Conservation (phyloP, 768 basidiomycete genomes). For the Mycena capillaripes region DNA sequence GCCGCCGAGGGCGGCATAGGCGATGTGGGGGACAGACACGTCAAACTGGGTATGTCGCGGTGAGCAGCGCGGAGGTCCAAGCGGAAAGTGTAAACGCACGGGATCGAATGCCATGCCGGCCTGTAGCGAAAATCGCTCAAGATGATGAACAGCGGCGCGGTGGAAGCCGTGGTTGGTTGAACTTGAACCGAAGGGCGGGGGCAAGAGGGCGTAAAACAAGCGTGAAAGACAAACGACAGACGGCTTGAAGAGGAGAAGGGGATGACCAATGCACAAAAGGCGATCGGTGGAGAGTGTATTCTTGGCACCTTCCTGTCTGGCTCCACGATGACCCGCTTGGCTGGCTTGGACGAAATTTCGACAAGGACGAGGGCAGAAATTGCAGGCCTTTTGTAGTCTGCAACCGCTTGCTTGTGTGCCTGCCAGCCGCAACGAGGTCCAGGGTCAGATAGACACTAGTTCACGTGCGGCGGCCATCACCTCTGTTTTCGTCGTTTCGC, state of each 20-base stretch:
- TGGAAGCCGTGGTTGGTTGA: constrained; percentile 5
- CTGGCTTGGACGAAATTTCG: background rate
- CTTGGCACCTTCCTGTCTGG: constrained; percentile 9
- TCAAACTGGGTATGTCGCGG: constrained; percentile 59
- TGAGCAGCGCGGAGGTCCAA: constrained; percentile 3
- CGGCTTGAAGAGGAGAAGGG: background rate
- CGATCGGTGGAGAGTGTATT: constrained; percentile 25
- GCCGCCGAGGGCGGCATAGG: constrained; percentile 84
- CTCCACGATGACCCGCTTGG: background rate
- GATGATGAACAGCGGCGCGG: background rate
- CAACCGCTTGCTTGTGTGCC: constrained; percentile 13
- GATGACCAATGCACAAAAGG: constrained; percentile 20
- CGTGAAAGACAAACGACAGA: background rate
- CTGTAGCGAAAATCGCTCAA: constrained; percentile 29
- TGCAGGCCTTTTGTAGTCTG: constrained; percentile 13
- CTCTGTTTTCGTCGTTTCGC: background rate
- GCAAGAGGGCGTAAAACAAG: background rate
- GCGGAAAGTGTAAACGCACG: constrained; percentile 20
- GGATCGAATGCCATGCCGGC: constrained; percentile 28
- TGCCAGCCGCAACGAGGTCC: constrained; percentile 26
- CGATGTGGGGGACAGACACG: constrained; percentile 78
- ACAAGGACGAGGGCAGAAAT: background rate
- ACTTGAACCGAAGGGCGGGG: background rate
- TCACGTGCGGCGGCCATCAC: constrained; percentile 30
- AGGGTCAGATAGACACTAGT: background rate